Percentiles rank a stretch among this genome's conserved stretches.
These are phyloP conservation scores for Nymphaea colorata DNA, from an alignment of 164 flowering plant species.

Conservation along the genomic window DNA sequence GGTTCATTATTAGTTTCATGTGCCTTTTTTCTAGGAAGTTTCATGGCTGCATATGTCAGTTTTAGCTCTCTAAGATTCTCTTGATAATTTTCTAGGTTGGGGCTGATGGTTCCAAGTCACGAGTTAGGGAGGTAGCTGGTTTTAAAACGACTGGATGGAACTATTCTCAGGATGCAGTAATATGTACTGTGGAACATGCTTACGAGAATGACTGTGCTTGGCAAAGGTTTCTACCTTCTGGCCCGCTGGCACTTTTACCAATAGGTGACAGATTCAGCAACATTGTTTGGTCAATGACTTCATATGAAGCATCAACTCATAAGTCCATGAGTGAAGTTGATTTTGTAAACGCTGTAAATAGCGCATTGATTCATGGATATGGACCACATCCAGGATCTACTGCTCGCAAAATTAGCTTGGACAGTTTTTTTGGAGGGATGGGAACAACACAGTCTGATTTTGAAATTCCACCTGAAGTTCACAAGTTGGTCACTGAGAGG, in stretches of 20 bases:
- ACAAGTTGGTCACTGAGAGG: slow-evolving; percentile 62
- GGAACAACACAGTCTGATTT: slow-evolving; percentile 42
- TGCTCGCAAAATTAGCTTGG: slow-evolving; percentile 24
- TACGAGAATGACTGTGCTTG: slow-evolving; percentile 74
- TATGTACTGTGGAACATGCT: slow-evolving; percentile 82
- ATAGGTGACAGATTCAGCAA: slow-evolving; percentile 85
- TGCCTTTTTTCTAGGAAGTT: not conserved
- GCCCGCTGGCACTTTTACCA: slow-evolving; percentile 94
- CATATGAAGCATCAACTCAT: slow-evolving; percentile 46
- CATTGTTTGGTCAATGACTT: slow-evolving; percentile 96
- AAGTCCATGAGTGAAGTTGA: slow-evolving; percentile 55
- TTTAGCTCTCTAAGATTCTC: not conserved
- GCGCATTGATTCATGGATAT: slow-evolving; percentile 74
- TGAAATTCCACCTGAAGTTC: slow-evolving; percentile 78
- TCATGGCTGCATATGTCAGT: not conserved
- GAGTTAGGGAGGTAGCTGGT: slow-evolving; percentile 81
- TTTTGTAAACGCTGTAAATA: slow-evolving; percentile 63
- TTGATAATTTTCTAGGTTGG: slow-evolving; percentile 50
- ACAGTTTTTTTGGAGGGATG: slow-evolving; percentile 30
- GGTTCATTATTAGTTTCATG: not conserved
- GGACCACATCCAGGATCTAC: slow-evolving; percentile 76
- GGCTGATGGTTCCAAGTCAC: slow-evolving; percentile 92
- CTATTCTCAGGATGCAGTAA: slow-evolving; percentile 83
- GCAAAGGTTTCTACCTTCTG: slow-evolving; percentile 90
- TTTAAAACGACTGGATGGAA: slow-evolving; percentile 83